These are phyloP conservation scores for Dictyostelium capitatum DNA, from an alignment of 78 protist genomes.

Conservation along the genomic window DNA sequence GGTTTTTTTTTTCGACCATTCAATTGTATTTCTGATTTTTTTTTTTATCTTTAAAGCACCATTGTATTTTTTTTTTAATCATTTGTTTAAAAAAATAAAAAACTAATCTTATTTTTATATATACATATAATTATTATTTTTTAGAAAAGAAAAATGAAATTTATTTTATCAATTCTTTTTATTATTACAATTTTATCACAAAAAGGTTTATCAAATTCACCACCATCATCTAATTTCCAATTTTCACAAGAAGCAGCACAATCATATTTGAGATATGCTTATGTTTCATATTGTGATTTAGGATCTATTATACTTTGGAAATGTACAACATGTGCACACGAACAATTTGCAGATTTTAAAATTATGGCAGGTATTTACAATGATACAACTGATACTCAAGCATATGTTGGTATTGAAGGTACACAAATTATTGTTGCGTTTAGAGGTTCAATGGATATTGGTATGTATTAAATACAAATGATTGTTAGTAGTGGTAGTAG, in stretches of 20 bases:
- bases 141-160: too few relatives aligned
- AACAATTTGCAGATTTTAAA: background rate
- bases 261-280: background rate
- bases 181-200: too few relatives aligned
- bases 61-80: too few relatives aligned
- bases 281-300: constrained; percentile 38
- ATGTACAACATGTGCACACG: constrained; percentile 24
- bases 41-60: too few relatives aligned
- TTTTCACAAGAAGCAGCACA: background rate
- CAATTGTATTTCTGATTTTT: too few relatives aligned
- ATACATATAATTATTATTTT: too few relatives aligned
- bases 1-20: too few relatives aligned
- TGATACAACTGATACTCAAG: constrained; percentile 49
- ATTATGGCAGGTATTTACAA: background rate
- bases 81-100: too few relatives aligned
- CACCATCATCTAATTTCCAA: constrained; percentile 3
- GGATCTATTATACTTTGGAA: constrained; percentile 11
- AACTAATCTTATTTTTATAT: too few relatives aligned
- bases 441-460: constrained; percentile 78
- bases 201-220: background rate
- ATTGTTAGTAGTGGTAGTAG: too few relatives aligned
- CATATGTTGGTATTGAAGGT: constrained; percentile 40
- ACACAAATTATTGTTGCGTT: constrained; percentile 33
- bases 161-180: too few relatives aligned
- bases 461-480: too few relatives aligned